A percentile compares a stretch with the other conserved stretches of the same genome.
Conservation (phyloP, 2,329 filamentous ascomycete genomes). For the Sarocladium strictum region DNA sequence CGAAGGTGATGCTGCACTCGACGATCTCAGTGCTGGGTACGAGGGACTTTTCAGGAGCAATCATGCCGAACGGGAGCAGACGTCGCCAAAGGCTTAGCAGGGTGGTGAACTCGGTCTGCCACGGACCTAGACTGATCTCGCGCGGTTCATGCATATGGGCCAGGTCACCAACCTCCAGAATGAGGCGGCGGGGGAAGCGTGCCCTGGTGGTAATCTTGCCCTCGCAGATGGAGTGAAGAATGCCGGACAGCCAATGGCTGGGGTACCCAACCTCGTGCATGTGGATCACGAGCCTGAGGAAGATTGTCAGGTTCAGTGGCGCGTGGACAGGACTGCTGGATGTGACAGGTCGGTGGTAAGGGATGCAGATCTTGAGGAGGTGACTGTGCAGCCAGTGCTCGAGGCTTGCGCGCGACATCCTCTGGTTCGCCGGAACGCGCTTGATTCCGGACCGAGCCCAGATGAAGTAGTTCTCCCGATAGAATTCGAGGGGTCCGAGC, state of each 20-base stretch:
- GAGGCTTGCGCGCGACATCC: constrained; percentile 15
- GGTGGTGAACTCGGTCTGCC: not conserved
- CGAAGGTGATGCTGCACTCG: not conserved
- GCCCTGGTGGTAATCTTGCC: constrained; percentile 17
- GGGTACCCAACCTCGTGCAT: constrained; percentile 20
- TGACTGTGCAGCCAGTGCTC: constrained; percentile 19
- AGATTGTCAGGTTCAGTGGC: constrained; percentile 18
- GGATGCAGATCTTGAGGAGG: constrained; percentile 21
- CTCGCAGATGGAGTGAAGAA: constrained; percentile 14
- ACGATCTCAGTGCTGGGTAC: not conserved
- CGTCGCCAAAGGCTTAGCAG: not conserved
- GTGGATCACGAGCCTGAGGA: constrained; percentile 16
- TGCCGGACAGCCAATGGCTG: constrained; percentile 20
- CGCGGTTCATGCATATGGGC: not conserved
- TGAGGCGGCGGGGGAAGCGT: constrained; percentile 4
- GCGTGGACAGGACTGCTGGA: constrained; percentile 16
- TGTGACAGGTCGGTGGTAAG: constrained; percentile 13
- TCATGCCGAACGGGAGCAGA: not conserved
- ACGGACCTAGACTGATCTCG: not conserved
- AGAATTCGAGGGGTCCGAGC: constrained; percentile 10
- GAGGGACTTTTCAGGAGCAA: not conserved
- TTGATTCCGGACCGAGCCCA: constrained; percentile 12
- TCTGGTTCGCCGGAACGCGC: not conserved
- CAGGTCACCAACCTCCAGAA: not conserved
- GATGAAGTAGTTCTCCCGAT: constrained; percentile 16